Evolutionary conservation across 305 asterid genomes (phyloP), one percentile per base, ranked within the genome.

Genomic region (Solanum hybrid): DNA sequence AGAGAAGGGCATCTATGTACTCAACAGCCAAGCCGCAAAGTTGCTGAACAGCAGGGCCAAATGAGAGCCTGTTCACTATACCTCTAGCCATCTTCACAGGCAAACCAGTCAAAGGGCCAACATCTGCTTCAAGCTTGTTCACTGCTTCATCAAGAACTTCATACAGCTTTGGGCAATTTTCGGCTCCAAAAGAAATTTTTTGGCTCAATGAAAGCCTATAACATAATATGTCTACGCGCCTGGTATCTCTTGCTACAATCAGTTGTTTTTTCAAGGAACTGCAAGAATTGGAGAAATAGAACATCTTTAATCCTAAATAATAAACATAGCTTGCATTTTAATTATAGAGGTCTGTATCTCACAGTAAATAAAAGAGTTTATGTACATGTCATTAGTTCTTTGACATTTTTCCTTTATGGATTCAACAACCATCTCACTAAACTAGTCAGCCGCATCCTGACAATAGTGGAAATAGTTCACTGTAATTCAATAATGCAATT

Each of bases 71-170:
- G 93, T 97, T 97, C 79, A 97, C 99, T 37, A 97, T 97, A 86
- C 99, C 99, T 88, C 99, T 91, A 26, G 98, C 99, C 90, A 85
- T 97, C 93, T 96, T 97, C 64, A 96, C 98, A 16, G 99, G 99
- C 88, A 95, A 93, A 90, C 98, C 99, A 34, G 99, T 96, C 77
- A 96, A 92, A 42, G 97, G 98, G 6, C 99, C 99, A 13, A 96
- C 94, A 46, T 97, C 99, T 81, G 91, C 93, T 93, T 96, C 99
- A 31, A 97, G 98, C 90, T 90, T 93, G 42, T 91, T 88, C 71
- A 96, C 97, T 34, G 98, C 96, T 92, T 94, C 96, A 78, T 94
- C 96, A 6, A 95, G 76, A 85, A 93, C 90, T 40, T 81, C 94
- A 82, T 91, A 92, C 72, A 94, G 91, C 79, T 90, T 90, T 86